Evolutionary conservation across 768 basidiomycete genomes (phyloP).

Genomic region (Myochromella boudieri): DNA sequence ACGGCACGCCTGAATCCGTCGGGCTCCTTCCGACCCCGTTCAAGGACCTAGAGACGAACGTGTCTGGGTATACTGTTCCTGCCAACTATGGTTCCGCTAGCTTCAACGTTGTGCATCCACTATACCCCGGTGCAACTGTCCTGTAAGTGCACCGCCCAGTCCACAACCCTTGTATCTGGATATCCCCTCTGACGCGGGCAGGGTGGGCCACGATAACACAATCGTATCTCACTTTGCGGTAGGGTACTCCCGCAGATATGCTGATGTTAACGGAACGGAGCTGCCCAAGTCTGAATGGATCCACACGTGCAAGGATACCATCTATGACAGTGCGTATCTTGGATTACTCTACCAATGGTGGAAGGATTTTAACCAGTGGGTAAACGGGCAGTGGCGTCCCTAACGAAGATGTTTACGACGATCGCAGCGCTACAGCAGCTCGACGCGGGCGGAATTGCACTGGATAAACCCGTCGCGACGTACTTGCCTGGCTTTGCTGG

Average conservation of each 20-base stretch:
- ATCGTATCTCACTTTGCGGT: conserved; percentile 27
- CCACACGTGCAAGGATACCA: conserved; percentile 19
- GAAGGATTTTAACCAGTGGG: not conserved
- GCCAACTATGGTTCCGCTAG: conserved; percentile 23
- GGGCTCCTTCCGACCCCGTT: conserved; percentile 19
- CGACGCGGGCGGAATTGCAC: conserved; percentile 18
- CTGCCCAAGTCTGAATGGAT: conserved; percentile 17
- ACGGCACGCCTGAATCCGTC: conserved; percentile 20
- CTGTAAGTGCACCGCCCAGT: conserved; percentile 14
- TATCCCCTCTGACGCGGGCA: too few relatives aligned
- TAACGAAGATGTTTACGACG: conserved; percentile 29
- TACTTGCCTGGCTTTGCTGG: conserved; percentile 27
- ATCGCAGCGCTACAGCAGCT: conserved; percentile 26
- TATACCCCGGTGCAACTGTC: conserved; percentile 27
- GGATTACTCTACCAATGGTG: not conserved
- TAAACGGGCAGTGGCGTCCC: conserved; percentile 24
- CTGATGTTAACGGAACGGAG: conserved; percentile 22
- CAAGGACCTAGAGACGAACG: conserved; percentile 20
- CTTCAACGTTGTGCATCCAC: conserved; percentile 19
- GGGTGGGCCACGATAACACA: conserved; percentile 21
- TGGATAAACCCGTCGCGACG: conserved; percentile 20
- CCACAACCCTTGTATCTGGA: not conserved
- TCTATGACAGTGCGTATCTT: conserved; percentile 25
- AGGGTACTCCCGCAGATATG: conserved; percentile 21
- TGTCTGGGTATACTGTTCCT: conserved; percentile 20